phyloP scores from a whole-genome alignment of 2,329 filamentous ascomycete species.

The Phoma sp. region DNA sequence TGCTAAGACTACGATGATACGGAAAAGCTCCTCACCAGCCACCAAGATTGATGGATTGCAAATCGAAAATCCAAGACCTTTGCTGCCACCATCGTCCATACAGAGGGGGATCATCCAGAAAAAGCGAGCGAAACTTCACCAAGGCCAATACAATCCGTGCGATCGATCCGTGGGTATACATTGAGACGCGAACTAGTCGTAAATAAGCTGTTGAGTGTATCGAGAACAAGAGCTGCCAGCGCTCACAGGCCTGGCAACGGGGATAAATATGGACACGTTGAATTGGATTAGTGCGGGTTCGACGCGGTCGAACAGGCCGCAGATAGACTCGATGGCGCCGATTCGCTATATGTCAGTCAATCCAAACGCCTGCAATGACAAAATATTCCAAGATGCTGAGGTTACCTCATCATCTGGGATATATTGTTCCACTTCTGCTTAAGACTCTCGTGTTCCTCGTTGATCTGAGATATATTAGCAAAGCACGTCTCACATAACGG shows the following conservation, averaged over 20 bases:
- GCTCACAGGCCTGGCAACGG: constrained; percentile 3
- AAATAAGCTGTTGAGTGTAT: constrained; percentile 6
- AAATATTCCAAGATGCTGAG: constrained; percentile 16
- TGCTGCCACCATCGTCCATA: not conserved
- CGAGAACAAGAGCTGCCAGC: constrained; percentile 9
- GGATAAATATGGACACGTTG: constrained; percentile 40
- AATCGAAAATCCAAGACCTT: not conserved
- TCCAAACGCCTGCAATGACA: constrained; percentile 27
- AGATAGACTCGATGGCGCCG: constrained; percentile 26
- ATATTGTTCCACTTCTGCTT: constrained; percentile 58
- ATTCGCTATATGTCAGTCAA: constrained; percentile 30
- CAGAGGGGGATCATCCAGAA: constrained; percentile 18
- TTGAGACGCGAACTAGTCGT: constrained; percentile 27
- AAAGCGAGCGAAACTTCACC: constrained; percentile 18
- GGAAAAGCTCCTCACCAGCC: not conserved
- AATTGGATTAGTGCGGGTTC: constrained; percentile 35
- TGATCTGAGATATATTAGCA: constrained; percentile 46
- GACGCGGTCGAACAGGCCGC: constrained; percentile 29
- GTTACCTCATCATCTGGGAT: constrained; percentile 52
- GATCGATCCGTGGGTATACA: constrained; percentile 32
- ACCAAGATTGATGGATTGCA: not conserved
- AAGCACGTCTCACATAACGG: constrained; percentile 51
- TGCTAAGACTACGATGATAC: constrained; percentile 4
- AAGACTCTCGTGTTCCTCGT: constrained; percentile 55
- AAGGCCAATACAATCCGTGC: constrained; percentile 17